phyloP scores from a whole-genome alignment of 352 stramenopile species.

The Thalassiosira hispida region DNA sequence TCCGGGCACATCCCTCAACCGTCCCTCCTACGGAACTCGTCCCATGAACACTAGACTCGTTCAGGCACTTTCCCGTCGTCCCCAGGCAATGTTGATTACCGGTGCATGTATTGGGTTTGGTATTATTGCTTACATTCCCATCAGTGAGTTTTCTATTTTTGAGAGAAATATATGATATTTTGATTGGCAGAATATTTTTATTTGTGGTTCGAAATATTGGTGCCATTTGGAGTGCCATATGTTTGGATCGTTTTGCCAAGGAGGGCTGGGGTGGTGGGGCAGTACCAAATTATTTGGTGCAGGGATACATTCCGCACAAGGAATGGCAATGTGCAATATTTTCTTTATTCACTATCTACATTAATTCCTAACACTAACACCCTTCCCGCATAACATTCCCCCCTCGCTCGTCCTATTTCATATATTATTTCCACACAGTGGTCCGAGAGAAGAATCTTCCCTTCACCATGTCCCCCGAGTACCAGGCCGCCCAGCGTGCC shows the following conservation, averaged over 20 bases:
- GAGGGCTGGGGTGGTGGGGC: too few relatives aligned
- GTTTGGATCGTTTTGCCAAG: too few relatives aligned
- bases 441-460: conserved; percentile 62
- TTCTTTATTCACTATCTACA: too few relatives aligned
- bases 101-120: conserved; percentile 18
- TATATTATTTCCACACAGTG: conserved; percentile 24
- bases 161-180: too few relatives aligned
- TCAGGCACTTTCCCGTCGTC: conserved; percentile 45
- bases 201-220: too few relatives aligned
- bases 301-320: too few relatives aligned
- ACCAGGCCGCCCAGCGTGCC: conserved; percentile 74
- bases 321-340: too few relatives aligned
- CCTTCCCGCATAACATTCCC: not conserved
- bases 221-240: too few relatives aligned
- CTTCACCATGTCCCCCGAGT: conserved; percentile 77
- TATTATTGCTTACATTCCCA: conserved; percentile 47
- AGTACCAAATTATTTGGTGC: too few relatives aligned
- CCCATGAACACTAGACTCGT: conserved; percentile 31
- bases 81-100: conserved; percentile 49
- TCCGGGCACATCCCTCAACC: conserved; percentile 71
- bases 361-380: too few relatives aligned
- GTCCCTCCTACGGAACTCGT: conserved; percentile 63
- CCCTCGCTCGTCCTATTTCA: not conserved
- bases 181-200: too few relatives aligned
- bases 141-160: conserved; percentile 44